Base-by-base conservation (phyloP, 148 eudicot genomes). In the Chenopodium suecicum region DNA sequence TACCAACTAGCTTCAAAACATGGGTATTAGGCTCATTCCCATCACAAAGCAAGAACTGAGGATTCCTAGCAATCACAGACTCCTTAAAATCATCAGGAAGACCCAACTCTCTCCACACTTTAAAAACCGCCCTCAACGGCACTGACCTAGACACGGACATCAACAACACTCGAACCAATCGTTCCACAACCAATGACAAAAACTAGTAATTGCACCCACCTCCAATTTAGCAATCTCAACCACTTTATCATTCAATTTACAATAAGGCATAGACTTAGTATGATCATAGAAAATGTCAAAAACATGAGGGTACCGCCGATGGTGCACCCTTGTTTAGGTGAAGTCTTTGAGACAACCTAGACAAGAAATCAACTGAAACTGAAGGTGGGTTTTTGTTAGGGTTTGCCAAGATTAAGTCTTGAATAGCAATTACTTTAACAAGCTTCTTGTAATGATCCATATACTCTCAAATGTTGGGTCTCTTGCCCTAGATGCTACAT, bases 51-150 rank as follows among this genome's bases (percentile, higher is more conserved):
- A 76, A 50, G 81, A 96, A 96, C 31, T 87, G 81, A 50, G 92
- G 86, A 75, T 92, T 90, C 71, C 60, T 70, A 0, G 88, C 81
- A 34, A 96, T 89, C 71, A 96, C 93, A 34, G 94, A 91, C 76
- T 92, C 95, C 91, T 92, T 98, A 75, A 94, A 94, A 74, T 96
- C 88, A 77, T 96, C 98, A 44, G 98, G 98, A 1, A 96, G 90
- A 32, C 97, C 97, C 54, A 96, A 76, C 79, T 94, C 99, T 81
- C 90, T 91, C 94, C 95, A 94, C 9, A 96, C 97, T 74, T 96
- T 94, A 74, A 90, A 91, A 69, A 95, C 68, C 1, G 98, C 98
- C 47, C 98, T 85, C 67, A 95, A 88, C 0, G 98, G 98, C 76
- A 95, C 54, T 8, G 87, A 86, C 74, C 85, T 91, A 1, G 92